Evolutionary conservation across 495 filamentous ascomycete genomes (phyloP).

Genomic region (Penicillium canariense): DNA sequence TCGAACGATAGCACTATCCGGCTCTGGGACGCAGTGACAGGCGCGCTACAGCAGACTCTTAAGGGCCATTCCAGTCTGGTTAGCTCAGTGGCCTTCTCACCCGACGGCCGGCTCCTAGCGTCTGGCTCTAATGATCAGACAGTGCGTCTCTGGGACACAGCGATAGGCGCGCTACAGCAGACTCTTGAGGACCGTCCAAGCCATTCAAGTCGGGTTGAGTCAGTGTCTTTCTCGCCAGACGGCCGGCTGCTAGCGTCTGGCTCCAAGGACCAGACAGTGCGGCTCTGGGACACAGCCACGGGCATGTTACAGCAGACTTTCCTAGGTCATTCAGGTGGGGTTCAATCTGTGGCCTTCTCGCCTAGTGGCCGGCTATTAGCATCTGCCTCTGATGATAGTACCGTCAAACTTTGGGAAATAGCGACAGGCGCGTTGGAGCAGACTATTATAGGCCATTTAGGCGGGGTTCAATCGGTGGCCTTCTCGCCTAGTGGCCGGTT

Average conservation of each 20-base stretch:
- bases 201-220: conserved; percentile 12
- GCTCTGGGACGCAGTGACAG: conserved; percentile 3
- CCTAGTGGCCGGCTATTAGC: conserved; percentile 19
- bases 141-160: conserved; percentile 11
- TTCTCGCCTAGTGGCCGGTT: conserved; percentile 20
- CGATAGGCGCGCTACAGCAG: neutral
- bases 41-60: neutral
- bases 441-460: neutral
- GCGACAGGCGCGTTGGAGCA: neutral
- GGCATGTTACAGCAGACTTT: neutral
- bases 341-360: conserved; percentile 25
- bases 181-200: conserved; percentile 22
- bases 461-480: neutral
- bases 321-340: neutral
- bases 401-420: conserved; percentile 29
- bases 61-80: conserved; percentile 4
- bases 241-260: conserved; percentile 9
- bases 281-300: conserved; percentile 24
- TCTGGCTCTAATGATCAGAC: too few relatives aligned
- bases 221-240: conserved; percentile 22
- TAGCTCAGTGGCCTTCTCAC: conserved; percentile 19
- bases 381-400: conserved; percentile 15
- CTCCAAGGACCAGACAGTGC: conserved; percentile 16
- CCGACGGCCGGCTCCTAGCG: too few relatives aligned
- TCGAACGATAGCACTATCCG: conserved; percentile 27